phyloP scores from a whole-genome alignment of 495 filamentous ascomycete species.

The Astrothelium macrocarpum region DNA sequence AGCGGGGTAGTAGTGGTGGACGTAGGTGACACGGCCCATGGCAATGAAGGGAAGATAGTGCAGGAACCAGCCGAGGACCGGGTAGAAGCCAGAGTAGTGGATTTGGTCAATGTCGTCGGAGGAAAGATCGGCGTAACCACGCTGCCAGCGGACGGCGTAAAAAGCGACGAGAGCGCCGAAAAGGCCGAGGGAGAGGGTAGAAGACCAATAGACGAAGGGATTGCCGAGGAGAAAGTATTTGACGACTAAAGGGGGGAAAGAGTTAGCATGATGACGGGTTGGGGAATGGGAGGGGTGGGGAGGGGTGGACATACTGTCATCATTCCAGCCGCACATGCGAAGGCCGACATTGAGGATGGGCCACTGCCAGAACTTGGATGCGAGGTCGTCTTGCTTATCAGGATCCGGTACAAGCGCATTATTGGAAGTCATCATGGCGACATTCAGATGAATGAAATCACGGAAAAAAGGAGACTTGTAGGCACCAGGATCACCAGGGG shows the following conservation, averaged over 20 bases:
- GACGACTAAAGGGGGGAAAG: constrained; percentile 39
- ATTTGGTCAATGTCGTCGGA: constrained; percentile 77
- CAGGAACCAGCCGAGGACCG: constrained; percentile 85
- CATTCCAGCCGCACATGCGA: constrained; percentile 98
- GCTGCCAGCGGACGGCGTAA: constrained; percentile 93
- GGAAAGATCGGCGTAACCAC: constrained; percentile 78
- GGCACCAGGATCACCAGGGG: constrained; percentile 77
- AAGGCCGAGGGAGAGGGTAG: constrained; percentile 62
- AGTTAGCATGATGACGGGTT: constrained; percentile 8
- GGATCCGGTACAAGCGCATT: constrained; percentile 96
- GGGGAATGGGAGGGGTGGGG: neutral
- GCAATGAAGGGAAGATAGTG: constrained; percentile 93
- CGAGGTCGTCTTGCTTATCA: constrained; percentile 97
- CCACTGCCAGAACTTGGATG: constrained; percentile 98
- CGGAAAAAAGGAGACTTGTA: constrained; percentile 95
- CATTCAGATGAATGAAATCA: constrained; percentile 95
- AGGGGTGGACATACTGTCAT: constrained; percentile 43
- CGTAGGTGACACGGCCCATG: constrained; percentile 97
- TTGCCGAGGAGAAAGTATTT: constrained; percentile 99
- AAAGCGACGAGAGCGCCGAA: constrained; percentile 64
- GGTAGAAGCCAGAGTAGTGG: constrained; percentile 88
- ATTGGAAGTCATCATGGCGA: constrained; percentile 99
- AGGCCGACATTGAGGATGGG: constrained; percentile 89
- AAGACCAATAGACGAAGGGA: constrained; percentile 91
- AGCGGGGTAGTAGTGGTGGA: constrained; percentile 99